Evolutionary conservation across 163 green algal genomes (phyloP), one percentile per base, ranked within the genome.

Genomic region (Coccomyxa subellipsoidea): DNA sequence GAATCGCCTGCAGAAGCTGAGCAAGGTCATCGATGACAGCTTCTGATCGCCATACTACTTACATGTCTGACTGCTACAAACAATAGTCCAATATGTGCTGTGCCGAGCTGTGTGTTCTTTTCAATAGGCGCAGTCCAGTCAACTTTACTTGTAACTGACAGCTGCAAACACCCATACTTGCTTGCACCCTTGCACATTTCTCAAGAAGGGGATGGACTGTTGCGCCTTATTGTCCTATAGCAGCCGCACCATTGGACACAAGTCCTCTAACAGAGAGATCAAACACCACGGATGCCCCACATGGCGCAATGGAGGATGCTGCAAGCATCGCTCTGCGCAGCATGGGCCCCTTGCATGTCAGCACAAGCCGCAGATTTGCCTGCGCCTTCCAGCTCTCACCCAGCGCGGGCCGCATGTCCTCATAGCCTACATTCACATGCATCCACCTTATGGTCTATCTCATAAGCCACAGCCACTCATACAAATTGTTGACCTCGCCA

Each of bases 1-100:
- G 29, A 99, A 97, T 86, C 83, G 93, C 12, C 88, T 99, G 78
- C 96, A 99, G 87, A 98, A 98, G 89, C 92, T 99, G 31, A 90
- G 87, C 31, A 95, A 95, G 83, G 87, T 98, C 23, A 94, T 97
- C 31, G 96, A 99, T 69, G 39, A 82, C 23, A n/a, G 34, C n/a
- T 35, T 69, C 59, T 53, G 35, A 34, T 18, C n/a, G n/a, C n/a
- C n/a, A n/a, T n/a, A n/a, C n/a, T n/a, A n/a, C n/a, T n/a, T n/a
- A n/a, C n/a, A n/a, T 59, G 47, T 59, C 47, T 59, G 47, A 59
- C 47, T n/a, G n/a, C n/a, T n/a, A n/a, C n/a, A n/a, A n/a, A n/a
- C n/a, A n/a, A n/a, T n/a, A n/a, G n/a, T n/a, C n/a, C n/a, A n/a
- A n/a, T n/a, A n/a, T n/a, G n/a, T n/a, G n/a, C n/a, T n/a, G n/a